Percentiles rank a stretch among this genome's conserved stretches.
Conservation (phyloP, 495 filamentous ascomycete species). For the Trichoderma asperelloides region DNA sequence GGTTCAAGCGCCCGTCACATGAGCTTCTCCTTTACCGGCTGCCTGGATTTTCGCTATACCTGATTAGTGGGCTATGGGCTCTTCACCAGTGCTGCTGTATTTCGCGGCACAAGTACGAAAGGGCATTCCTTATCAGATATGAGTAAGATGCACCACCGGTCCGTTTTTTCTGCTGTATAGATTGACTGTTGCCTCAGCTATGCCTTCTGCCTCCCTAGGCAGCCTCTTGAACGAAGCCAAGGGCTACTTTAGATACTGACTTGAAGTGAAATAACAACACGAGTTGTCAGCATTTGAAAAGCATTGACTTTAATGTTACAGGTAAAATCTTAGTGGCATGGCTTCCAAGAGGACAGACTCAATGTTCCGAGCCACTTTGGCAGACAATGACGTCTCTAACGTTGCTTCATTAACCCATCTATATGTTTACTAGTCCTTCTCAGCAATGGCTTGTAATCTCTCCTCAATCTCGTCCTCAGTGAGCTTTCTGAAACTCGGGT, state of each 20-base stretch:
- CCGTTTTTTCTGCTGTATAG: background rate
- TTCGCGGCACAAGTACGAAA: background rate
- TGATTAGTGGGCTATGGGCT: background rate
- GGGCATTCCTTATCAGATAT: background rate
- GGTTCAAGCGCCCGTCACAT: background rate
- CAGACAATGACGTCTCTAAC: background rate
- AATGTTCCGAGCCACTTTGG: background rate
- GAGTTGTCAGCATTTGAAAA: background rate
- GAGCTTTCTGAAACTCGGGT: constrained; percentile 73
- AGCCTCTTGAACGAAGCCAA: background rate
- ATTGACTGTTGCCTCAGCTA: background rate
- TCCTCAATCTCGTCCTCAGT: constrained; percentile 98
- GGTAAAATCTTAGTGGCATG: background rate
- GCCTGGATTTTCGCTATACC: background rate
- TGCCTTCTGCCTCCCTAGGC: background rate
- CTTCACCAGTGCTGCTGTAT: background rate
- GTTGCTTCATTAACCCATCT: constrained; percentile 8
- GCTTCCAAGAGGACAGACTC: background rate
- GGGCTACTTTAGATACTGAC: background rate
- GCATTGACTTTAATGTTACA: background rate
- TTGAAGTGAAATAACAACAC: background rate
- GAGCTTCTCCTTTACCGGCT: background rate
- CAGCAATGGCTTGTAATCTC: constrained; percentile 90
- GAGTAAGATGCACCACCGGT: background rate
- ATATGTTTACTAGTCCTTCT: constrained; percentile 70